Percentiles rank a stretch among this genome's conserved stretches.
phyloP scores from a whole-genome alignment of 176 grass and related monocot genomes.

The Miscanthus lutarioriparius region DNA sequence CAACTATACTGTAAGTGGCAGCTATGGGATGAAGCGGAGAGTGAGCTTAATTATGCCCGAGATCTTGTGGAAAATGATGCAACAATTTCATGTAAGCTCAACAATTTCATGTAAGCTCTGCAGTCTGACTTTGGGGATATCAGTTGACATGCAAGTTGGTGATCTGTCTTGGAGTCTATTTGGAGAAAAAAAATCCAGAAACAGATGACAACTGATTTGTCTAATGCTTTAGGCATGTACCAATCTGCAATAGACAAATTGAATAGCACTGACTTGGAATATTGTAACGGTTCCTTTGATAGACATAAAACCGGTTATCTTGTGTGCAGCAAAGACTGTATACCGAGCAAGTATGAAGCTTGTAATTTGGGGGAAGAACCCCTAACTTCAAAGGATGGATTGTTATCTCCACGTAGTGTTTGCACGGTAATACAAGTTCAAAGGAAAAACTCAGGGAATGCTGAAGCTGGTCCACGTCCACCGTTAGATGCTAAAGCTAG shows the following conservation, averaged over 20 bases:
- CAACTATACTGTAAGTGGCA: constrained; percentile 74
- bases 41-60: constrained; percentile 58
- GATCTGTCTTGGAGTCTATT: constrained; percentile 60
- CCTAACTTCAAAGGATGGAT: not conserved
- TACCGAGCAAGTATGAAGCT: not conserved
- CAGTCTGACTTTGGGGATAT: constrained; percentile 53
- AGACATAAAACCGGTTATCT: no score
- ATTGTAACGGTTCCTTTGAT: constrained; percentile 12
- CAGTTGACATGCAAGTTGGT: constrained; percentile 63
- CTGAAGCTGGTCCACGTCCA: not conserved
- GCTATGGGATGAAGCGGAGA: constrained; percentile 55
- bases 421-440: not conserved
- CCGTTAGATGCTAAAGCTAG: constrained; percentile 38
- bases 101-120: constrained; percentile 68
- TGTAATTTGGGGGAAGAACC: not conserved
- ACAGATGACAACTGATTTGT: constrained; percentile 34
- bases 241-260: constrained; percentile 65
- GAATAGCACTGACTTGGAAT: constrained; percentile 36
- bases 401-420: not conserved
- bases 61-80: constrained; percentile 47
- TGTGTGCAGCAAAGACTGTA: not conserved
- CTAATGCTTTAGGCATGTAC: constrained; percentile 63
- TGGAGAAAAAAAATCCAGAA: constrained; percentile 47
- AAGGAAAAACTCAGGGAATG: not conserved
- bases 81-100: no score